phyloP scores from a whole-genome alignment of 192 early-diverging fungal genomes.

The Rhizophagus clarus region DNA sequence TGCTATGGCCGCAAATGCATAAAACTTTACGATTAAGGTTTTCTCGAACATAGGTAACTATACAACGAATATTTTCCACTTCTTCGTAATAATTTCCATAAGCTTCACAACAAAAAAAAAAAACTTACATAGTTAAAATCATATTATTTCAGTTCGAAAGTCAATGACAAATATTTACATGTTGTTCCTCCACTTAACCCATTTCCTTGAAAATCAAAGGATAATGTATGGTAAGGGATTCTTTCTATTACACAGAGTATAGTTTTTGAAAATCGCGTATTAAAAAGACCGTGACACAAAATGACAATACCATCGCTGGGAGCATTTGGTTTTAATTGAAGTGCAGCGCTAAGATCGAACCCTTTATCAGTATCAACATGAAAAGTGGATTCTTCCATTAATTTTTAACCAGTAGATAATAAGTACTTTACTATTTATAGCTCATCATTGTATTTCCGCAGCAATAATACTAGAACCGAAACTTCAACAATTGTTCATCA shows the following conservation, averaged over 20 bases:
- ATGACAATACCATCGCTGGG: slow-evolving; percentile 34
- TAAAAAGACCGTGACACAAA: slow-evolving; percentile 56
- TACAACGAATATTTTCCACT: slow-evolving; percentile 44
- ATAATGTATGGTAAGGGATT: slow-evolving; percentile 36
- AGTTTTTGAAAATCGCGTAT: slow-evolving; percentile 44
- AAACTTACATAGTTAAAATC: neutral
- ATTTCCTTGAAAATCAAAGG: slow-evolving; percentile 62
- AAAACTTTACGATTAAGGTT: slow-evolving; percentile 28
- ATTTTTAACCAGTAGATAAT: too few relatives aligned
- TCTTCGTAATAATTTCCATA: slow-evolving; percentile 61
- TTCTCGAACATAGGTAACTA: slow-evolving; percentile 40
- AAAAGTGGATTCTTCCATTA: neutral
- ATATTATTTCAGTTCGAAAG: neutral
- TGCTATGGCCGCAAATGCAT: slow-evolving; percentile 55
- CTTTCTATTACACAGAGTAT: slow-evolving; percentile 32
- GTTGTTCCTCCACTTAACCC: slow-evolving; percentile 56
- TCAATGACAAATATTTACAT: neutral
- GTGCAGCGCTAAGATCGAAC: neutral
- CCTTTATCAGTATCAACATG: neutral
- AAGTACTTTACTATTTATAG: too few relatives aligned
- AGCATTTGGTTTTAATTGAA: neutral
- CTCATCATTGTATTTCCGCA: too few relatives aligned
- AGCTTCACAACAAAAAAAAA: neutral
- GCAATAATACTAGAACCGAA: too few relatives aligned
- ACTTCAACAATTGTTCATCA: too few relatives aligned